Evolutionary conservation across 345 rosid species (phyloP).

Genomic region (Theobroma cacao): DNA sequence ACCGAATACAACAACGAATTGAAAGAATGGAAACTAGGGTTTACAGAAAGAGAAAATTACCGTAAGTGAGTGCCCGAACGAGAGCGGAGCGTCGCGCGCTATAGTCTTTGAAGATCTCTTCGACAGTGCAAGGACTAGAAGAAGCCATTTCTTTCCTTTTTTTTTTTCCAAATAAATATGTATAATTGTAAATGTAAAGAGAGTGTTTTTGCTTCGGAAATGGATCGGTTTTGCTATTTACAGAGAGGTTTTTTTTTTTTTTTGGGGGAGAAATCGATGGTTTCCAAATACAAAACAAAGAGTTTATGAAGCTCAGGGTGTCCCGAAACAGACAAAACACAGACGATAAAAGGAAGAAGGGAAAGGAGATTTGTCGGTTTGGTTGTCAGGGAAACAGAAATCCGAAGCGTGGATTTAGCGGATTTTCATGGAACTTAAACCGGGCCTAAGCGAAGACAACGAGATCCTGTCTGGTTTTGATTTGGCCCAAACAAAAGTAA

Average conservation of each 20-base stretch:
- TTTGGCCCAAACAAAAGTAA: not conserved
- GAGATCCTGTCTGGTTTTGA: not conserved
- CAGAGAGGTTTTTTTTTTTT: not conserved
- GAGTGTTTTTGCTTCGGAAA: not conserved
- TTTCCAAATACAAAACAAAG: not conserved
- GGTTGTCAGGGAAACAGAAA: not conserved
- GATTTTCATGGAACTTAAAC: not conserved
- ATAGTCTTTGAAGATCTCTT: constrained; percentile 80
- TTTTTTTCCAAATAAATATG: not conserved
- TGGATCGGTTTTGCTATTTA: not conserved
- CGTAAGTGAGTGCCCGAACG: constrained; percentile 88
- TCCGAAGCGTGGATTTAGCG: not conserved
- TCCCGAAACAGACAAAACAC: not conserved
- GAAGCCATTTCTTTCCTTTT: constrained; percentile 35
- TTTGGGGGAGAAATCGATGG: not conserved
- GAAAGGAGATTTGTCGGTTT: not conserved
- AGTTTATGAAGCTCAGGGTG: not conserved
- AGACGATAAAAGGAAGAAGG: not conserved
- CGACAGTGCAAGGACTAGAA: constrained; percentile 68
- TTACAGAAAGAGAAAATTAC: constrained; percentile 30
- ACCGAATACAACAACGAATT: not conserved
- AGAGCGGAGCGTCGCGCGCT: constrained; percentile 75
- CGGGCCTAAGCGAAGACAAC: not conserved
- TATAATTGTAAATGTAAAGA: not conserved
- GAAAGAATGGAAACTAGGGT: not conserved